Conservation (phyloP, 2,329 filamentous ascomycete species). For the Chrysoporthe deuterocubensis region DNA sequence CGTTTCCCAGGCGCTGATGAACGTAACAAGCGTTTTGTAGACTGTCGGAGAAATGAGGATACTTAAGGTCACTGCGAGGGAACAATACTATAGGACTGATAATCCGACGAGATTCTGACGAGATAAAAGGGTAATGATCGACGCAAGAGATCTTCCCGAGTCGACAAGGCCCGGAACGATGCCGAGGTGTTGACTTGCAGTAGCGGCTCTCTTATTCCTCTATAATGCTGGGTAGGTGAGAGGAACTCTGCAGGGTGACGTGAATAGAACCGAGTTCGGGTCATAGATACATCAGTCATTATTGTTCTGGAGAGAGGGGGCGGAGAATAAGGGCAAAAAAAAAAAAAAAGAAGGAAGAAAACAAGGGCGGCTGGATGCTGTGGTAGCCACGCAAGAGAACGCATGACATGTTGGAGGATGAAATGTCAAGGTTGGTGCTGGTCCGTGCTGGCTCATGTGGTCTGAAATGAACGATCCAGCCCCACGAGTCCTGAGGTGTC, state of each 20-base stretch:
- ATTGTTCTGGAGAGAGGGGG: background rate
- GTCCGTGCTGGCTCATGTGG: constrained; percentile 3
- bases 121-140: background rate
- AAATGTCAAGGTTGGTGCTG: background rate
- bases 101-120: background rate
- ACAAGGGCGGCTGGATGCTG: background rate
- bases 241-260: background rate
- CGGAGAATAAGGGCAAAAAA: background rate
- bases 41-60: constrained; percentile 8
- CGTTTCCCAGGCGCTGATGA: background rate
- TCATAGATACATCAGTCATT: background rate
- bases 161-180: background rate
- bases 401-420: background rate
- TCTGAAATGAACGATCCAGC: background rate
- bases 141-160: background rate
- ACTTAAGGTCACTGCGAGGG: background rate
- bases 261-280: background rate
- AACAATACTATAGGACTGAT: background rate
- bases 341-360: background rate
- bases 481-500: constrained; percentile 1
- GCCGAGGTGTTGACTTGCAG: background rate
- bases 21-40: background rate
- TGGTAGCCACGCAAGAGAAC: background rate
- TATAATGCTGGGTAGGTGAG: background rate
- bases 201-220: constrained; percentile 3